Base-by-base conservation (phyloP, 352 stramenopile species). In the Elongisporangium undulatum region DNA sequence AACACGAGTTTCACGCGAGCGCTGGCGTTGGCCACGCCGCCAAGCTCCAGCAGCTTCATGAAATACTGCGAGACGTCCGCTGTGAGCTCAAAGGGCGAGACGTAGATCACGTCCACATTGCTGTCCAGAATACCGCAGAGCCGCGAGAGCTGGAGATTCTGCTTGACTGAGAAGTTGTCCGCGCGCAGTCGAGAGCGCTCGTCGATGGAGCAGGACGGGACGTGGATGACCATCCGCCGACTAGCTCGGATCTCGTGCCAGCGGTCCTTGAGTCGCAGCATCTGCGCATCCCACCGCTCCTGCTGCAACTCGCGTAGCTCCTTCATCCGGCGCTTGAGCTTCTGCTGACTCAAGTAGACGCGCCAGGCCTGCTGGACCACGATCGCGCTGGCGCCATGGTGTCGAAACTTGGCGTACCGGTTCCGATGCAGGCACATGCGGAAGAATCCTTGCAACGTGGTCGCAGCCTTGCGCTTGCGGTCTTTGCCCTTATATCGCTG, bases 71-170 rank as follows among this genome's bases (percentile, higher is more conserved):
- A 67, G 45, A 96, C 71, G 48, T 97, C 87, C 0, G 69, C 48
- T 0, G 82, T 78, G 17, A 97, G 74, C 53, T 92, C 76, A 57
- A 94, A 94, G 15, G 89, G 87, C 29, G 77, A 74, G 6, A 97
- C 80, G 61, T 96, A 97, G n/a, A 97, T 68, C 20, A 97, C 64
- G 29, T 96, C 82, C 22, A 97, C 85, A 55, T 88, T 78, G 15
- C 68, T 56, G 58, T 96, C 88, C 29, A 83, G 51, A 24, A 90
- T 56, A 48, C 72, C 86, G 29, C 83, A 87, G 52, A 97, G 63
- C 8, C 85, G 72, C 8, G 82, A 78, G 24, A 95, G 77, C 62
- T 96, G 87, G 12, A 96, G 69, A 61, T 95, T 97, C 59, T 96
- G 80, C 51, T 81, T 64, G 26, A 92, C 71, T 0, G 68, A 66